Percentiles rank a stretch among this genome's conserved stretches.
phyloP scores from a whole-genome alignment of 1,284 basidiomycete genomes.

The Cystobasidium pallidum region DNA sequence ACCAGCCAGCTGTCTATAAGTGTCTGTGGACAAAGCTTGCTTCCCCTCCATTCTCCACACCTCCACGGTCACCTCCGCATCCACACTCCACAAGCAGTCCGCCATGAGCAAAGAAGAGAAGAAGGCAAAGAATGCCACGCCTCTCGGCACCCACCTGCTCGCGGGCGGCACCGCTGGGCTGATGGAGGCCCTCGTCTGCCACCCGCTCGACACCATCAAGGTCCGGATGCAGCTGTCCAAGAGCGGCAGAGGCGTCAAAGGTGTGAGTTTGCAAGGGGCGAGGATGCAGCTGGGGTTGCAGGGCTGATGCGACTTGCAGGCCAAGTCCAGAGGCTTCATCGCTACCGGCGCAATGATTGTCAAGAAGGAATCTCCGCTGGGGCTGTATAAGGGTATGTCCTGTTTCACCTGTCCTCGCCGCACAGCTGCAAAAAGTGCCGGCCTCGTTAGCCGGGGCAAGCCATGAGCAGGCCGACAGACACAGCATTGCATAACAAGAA shows the following conservation, averaged over 20 bases:
- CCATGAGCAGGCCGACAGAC: background rate
- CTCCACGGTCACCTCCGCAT: background rate
- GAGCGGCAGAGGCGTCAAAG: constrained; percentile 65
- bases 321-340: constrained; percentile 88
- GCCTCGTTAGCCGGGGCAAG: constrained; percentile 13
- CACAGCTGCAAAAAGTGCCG: no score
- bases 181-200: constrained; percentile 73
- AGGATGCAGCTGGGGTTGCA: no score
- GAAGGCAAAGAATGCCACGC: constrained; percentile 56
- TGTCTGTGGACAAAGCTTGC: no score
- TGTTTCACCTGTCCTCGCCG: background rate
- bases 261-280: constrained; percentile 64
- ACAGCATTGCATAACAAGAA: no score
- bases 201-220: constrained; percentile 91
- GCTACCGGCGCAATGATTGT: constrained; percentile 90
- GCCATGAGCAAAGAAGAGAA: constrained; percentile 36
- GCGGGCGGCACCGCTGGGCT: constrained; percentile 89
- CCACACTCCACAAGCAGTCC: background rate
- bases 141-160: constrained; percentile 84
- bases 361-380: constrained; percentile 87
- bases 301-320: constrained; percentile 60
- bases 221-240: constrained; percentile 87
- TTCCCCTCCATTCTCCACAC: background rate
- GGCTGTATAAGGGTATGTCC: constrained; percentile 84
- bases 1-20: no score